A percentile compares a stretch with the other conserved stretches of the same genome.
Evolutionary conservation across 148 eudicot genomes (phyloP).

Genomic region (Linanthus parryae): DNA sequence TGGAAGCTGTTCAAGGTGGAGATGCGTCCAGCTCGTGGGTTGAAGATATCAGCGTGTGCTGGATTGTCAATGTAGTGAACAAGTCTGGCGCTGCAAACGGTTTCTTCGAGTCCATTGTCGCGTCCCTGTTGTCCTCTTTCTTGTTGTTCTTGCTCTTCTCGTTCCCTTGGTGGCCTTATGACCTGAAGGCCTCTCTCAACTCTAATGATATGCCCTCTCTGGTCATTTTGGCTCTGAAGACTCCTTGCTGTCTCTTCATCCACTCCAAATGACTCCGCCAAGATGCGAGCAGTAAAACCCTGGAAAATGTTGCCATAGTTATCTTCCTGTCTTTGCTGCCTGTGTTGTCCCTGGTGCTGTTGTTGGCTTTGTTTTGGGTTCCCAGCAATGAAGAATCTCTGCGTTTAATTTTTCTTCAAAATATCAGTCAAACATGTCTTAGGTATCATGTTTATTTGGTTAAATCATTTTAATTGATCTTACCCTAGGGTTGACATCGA

Average conservation of each 20-base stretch:
- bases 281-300: conserved; percentile 27
- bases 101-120: conserved; percentile 65
- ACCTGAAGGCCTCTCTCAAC: conserved; percentile 45
- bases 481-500: conserved; percentile 64
- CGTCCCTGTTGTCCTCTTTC: background rate
- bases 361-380: conserved; percentile 35
- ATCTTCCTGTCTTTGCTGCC: conserved; percentile 7
- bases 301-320: conserved; percentile 41
- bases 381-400: conserved; percentile 81
- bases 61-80: conserved; percentile 46
- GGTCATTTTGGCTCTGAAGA: conserved; percentile 45
- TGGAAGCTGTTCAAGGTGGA: conserved; percentile 45
- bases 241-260: conserved; percentile 37
- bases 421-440: too few species aligned
- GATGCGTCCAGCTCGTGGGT: conserved; percentile 62
- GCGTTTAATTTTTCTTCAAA: too few species aligned
- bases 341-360: conserved; percentile 2
- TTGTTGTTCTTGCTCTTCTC: conserved; percentile 6
- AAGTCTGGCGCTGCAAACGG: conserved; percentile 49
- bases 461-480: background rate
- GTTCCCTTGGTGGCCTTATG: conserved; percentile 38
- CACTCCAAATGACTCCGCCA: conserved; percentile 49
- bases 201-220: conserved; percentile 53
- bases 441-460: background rate
- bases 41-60: conserved; percentile 49